Evolutionary conservation across 2,329 filamentous ascomycete species (phyloP), one percentile per base, ranked within the genome.

Genomic region (Diaporthe batatas): DNA sequence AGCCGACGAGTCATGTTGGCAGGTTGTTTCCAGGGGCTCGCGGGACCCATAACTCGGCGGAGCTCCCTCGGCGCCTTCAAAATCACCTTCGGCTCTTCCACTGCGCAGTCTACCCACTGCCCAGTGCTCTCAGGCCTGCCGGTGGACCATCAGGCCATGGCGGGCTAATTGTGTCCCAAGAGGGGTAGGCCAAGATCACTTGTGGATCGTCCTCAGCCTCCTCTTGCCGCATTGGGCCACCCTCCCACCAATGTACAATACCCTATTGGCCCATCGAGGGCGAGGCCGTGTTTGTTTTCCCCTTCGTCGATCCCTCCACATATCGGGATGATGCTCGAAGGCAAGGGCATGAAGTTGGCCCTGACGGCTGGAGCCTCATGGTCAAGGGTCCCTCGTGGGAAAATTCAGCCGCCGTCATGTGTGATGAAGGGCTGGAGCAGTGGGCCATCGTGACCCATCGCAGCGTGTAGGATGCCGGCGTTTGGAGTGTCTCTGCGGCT

Each of bases 361-460:
- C 36, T 62, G 44, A 47, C 23, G 42, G n/a, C 36, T 53, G 47
- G 32, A 39, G 42, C 51, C 49, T 51, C 68, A 59, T 36, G 62
- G 68, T 64, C 72, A 72, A 70, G 68, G 68, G 18, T 71, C 23
- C 57, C 68, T 49, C 21, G 42, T 49, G n/a, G 21, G 18, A 21
- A 23, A 18, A 34, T 39, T 32, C 55, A 68, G 72, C 54, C 47
- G 58, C 59, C 44, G 34, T 70, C 44, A 54, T 44, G 18, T 65
- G 58, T 72, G 71, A 74, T 74, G 58, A 74, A 74, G 59, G 70
- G 71, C 21, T 64, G 59, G 54, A 62, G n/a, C 11, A 25, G 70
- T 74, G 73, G 73, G 69, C 58, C 70, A 42, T 25, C 34, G 21
- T 47, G 59, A 59, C 36, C 67, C 67, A 57, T 68, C 34, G 29